These are phyloP conservation scores for Trypanosoma vivax DNA, from an alignment of 208 protist species.

Conservation along the genomic window DNA sequence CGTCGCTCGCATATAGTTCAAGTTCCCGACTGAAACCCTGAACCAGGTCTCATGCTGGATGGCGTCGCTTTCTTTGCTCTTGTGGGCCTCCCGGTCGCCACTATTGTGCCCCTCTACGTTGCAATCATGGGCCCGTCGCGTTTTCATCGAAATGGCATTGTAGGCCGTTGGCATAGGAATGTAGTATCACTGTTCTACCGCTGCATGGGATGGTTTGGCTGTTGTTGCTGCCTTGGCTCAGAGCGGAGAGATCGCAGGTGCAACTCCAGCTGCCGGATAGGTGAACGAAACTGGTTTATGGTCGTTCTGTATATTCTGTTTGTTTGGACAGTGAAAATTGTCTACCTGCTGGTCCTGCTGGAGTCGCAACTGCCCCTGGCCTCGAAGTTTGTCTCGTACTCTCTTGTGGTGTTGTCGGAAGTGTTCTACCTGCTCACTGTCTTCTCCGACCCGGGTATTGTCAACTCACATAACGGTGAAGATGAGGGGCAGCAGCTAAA, in stretches of 20 bases:
- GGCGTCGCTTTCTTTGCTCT: slow-evolving; percentile 25
- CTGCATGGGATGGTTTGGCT: slow-evolving; percentile 22
- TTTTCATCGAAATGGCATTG: slow-evolving; percentile 78
- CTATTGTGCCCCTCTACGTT: slow-evolving; percentile 74
- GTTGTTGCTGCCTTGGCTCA: slow-evolving; percentile 42
- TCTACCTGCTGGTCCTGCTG: slow-evolving; percentile 71
- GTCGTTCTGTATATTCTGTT: slow-evolving; percentile 80
- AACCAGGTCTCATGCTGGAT: slow-evolving; percentile 3
- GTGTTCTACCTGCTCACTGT: slow-evolving; percentile 56
- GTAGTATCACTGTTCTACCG: slow-evolving; percentile 27
- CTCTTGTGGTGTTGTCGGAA: slow-evolving; percentile 56
- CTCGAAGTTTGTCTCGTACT: slow-evolving; percentile 56
- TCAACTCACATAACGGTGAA: slow-evolving; percentile 48
- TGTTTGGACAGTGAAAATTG: slow-evolving; percentile 71
- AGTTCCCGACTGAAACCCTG: no score
- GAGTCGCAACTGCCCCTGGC: slow-evolving; percentile 28
- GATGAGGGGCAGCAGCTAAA: slow-evolving; percentile 23
- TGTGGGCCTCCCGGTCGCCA: slow-evolving; percentile 23
- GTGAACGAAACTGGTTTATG: slow-evolving; percentile 75
- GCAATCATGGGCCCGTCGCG: slow-evolving; percentile 84
- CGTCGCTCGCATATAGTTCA: no score
- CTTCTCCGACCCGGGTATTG: slow-evolving; percentile 71
- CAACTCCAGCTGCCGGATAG: slow-evolving; percentile 30
- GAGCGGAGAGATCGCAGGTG: slow-evolving; percentile 28
- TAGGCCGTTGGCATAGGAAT: slow-evolving; percentile 53